Conservation (phyloP, 331 rosid species). For the Acacia pycnantha region DNA sequence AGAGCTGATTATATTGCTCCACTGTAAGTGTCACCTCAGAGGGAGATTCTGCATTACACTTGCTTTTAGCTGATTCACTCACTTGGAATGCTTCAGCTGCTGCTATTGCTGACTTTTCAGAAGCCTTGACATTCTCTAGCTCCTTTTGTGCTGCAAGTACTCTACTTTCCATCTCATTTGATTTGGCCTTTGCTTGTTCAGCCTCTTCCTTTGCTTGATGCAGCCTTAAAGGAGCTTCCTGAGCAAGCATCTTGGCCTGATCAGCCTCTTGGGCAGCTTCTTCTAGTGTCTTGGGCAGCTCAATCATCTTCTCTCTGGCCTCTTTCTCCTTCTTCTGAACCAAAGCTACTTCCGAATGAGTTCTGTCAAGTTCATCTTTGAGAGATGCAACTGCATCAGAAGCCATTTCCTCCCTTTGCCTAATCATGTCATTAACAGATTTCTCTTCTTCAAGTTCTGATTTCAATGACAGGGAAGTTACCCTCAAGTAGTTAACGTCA, state of each 20-base stretch:
- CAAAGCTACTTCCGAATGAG: conserved; percentile 43
- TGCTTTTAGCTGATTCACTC: conserved; percentile 30
- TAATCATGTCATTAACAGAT: conserved; percentile 38
- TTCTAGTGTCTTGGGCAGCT: conserved; percentile 51
- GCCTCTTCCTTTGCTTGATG: conserved; percentile 58
- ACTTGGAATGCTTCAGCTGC: conserved; percentile 39
- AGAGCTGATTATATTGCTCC: conserved; percentile 59
- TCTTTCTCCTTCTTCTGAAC: conserved; percentile 56
- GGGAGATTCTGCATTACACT: conserved; percentile 32
- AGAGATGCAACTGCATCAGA: conserved; percentile 51
- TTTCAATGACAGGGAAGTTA: conserved; percentile 50
- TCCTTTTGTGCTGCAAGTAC: conserved; percentile 59
- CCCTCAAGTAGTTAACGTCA: conserved; percentile 58
- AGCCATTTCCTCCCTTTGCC: conserved; percentile 59
- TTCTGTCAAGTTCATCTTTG: conserved; percentile 51
- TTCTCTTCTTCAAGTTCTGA: conserved; percentile 56
- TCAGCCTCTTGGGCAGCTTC: conserved; percentile 61
- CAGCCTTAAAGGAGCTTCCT: conserved; percentile 48
- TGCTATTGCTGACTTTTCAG: conserved; percentile 48
- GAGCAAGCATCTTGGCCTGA: conserved; percentile 47
- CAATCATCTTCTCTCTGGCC: conserved; percentile 44
- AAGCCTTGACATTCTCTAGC: conserved; percentile 60
- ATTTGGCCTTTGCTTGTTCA: conserved; percentile 59
- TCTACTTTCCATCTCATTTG: conserved; percentile 52
- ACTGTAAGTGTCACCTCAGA: conserved; percentile 48